A percentile compares a stretch with the other conserved stretches of the same genome.
Conservation (phyloP, 2,329 filamentous ascomycete species). For the Fonsecaea multimorphosa region DNA sequence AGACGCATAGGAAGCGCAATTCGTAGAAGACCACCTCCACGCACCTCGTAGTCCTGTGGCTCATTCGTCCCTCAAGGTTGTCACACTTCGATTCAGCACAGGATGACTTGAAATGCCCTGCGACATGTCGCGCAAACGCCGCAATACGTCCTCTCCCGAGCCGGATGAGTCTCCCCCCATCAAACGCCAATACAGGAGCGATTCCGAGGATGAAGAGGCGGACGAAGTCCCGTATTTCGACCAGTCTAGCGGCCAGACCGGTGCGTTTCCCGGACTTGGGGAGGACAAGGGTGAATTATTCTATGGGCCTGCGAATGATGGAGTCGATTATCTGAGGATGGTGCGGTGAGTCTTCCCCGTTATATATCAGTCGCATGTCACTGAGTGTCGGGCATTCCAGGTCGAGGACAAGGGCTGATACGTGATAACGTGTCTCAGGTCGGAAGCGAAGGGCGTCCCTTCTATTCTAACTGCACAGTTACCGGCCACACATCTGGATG, state of each 20-base stretch:
- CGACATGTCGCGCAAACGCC: slow-evolving; percentile 42
- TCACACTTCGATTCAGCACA: not conserved
- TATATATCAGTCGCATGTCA: slow-evolving; percentile 11
- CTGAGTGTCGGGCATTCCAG: slow-evolving; percentile 33
- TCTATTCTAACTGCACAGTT: slow-evolving; percentile 69
- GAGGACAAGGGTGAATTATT: slow-evolving; percentile 61
- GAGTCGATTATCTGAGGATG: slow-evolving; percentile 72
- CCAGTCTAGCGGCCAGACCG: slow-evolving; percentile 72
- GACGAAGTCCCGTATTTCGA: slow-evolving; percentile 58
- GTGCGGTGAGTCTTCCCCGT: slow-evolving; percentile 65
- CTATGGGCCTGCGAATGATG: slow-evolving; percentile 71
- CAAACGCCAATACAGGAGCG: slow-evolving; percentile 27
- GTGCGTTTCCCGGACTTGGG: slow-evolving; percentile 70
- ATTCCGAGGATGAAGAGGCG: slow-evolving; percentile 36
- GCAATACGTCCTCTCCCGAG: slow-evolving; percentile 41
- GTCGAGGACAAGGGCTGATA: slow-evolving; percentile 20
- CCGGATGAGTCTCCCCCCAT: slow-evolving; percentile 20
- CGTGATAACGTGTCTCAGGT: slow-evolving; percentile 56
- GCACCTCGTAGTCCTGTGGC: not conserved
- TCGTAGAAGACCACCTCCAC: not conserved
- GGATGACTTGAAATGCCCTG: not conserved
- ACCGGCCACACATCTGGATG: slow-evolving; percentile 41
- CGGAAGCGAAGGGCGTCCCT: slow-evolving; percentile 76
- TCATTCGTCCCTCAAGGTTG: not conserved
- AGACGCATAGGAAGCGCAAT: not conserved